Evolutionary conservation across 768 basidiomycete species (phyloP).

Genomic region (Kwoniella mangroviensis): DNA sequence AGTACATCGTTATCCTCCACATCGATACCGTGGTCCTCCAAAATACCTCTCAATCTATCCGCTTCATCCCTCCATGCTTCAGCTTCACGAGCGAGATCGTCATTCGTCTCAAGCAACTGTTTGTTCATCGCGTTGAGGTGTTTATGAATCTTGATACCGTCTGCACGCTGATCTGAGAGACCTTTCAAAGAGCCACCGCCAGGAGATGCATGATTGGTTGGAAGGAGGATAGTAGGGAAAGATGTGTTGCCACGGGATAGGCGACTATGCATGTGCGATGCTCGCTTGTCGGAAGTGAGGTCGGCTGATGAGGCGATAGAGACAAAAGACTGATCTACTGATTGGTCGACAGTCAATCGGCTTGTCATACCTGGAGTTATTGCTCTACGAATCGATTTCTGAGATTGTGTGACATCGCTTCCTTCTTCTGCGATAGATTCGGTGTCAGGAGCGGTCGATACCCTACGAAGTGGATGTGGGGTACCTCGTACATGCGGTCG

Average conservation of each 20-base stretch:
- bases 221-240: slow-evolving; percentile 49
- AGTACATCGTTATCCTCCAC: slow-evolving; percentile 42
- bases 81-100: slow-evolving; percentile 46
- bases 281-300: slow-evolving; percentile 52
- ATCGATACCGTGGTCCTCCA: slow-evolving; percentile 41
- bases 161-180: slow-evolving; percentile 40
- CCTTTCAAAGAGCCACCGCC: slow-evolving; percentile 35
- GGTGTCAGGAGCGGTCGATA: slow-evolving; percentile 32
- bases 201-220: slow-evolving; percentile 30
- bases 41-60: slow-evolving; percentile 30
- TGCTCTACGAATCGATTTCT: not conserved
- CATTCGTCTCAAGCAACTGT: slow-evolving; percentile 50
- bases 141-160: slow-evolving; percentile 55
- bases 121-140: slow-evolving; percentile 56
- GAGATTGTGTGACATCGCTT: not conserved
- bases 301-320: slow-evolving; percentile 55
- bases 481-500: slow-evolving; percentile 35
- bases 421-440: slow-evolving; percentile 41
- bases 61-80: slow-evolving; percentile 48
- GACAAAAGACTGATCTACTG: slow-evolving; percentile 49
- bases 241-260: slow-evolving; percentile 48
- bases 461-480: slow-evolving; percentile 57
- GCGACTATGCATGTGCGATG: slow-evolving; percentile 26
- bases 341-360: slow-evolving; percentile 21
- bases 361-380: slow-evolving; percentile 14